These are phyloP conservation scores for Mucuna pruriens DNA, from an alignment of 306 rosid species.

Conservation along the genomic window DNA sequence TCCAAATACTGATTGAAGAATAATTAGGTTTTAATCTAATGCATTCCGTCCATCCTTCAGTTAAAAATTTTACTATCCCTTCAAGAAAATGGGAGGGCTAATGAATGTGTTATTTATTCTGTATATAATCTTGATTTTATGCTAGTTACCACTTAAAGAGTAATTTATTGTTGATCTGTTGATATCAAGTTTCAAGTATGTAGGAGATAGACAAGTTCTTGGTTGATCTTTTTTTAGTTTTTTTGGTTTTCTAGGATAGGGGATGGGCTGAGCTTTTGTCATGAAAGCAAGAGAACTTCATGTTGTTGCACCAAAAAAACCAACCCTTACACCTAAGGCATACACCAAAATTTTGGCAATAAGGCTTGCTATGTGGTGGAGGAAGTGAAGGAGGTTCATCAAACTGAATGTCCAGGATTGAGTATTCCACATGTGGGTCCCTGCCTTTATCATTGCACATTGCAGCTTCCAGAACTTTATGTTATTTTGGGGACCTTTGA, in stretches of 20 bases:
- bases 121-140: neutral
- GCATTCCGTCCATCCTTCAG: neutral
- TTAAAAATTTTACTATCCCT: neutral
- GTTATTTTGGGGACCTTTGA: conserved; percentile 70
- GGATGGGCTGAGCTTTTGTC: conserved; percentile 36
- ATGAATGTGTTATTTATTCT: neutral
- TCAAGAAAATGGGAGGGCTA: neutral
- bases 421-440: conserved; percentile 65
- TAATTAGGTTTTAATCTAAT: neutral
- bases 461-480: conserved; percentile 81
- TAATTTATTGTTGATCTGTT: neutral
- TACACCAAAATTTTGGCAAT: conserved; percentile 67
- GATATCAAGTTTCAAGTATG: conserved; percentile 8
- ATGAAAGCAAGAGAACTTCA: conserved; percentile 63
- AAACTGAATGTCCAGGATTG: conserved; percentile 76
- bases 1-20: neutral
- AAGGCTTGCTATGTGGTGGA: conserved; percentile 63
- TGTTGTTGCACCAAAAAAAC: conserved; percentile 41
- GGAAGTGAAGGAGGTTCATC: conserved; percentile 69
- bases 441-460: conserved; percentile 69
- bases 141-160: conserved; percentile 14
- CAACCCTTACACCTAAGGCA: conserved; percentile 72
- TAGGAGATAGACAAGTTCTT: neutral
- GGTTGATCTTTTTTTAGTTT: neutral
- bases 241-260: conserved; percentile 31